Evolutionary conservation across 164 flowering plant species (phyloP), one percentile per base, ranked within the genome.

Genomic region (Vitis amurensis): DNA sequence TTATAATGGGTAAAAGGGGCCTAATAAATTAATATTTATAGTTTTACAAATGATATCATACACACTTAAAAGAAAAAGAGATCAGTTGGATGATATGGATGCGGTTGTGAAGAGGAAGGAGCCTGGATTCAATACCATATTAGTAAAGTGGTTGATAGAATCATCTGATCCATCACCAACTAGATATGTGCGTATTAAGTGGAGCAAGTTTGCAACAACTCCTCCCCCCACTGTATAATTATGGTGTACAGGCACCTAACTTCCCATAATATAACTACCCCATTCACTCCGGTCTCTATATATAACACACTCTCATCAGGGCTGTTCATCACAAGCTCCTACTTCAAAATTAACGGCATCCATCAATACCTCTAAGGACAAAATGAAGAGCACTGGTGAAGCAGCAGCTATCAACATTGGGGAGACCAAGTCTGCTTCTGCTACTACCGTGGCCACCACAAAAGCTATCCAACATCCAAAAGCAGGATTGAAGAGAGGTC

Each of bases 401-500:
- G 48, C 73, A 2, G 61, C 81, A 3, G 23, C 73, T 9, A 68
- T 77, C 60, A 50, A 67, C 14, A 58, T 76, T 44, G 49, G 55
- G 74, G 66, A 69, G 80, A 77, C 49, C 80, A 81, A 59, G 71
- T 79, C n/a, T 52, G 48, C 60, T 64, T 17, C 72, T 51, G 12
- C 51, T 47, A 58, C 68, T 1, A 51, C 59, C 23, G 14, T 60
- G 2, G 58, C 14, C 37, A 52, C 72, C n/a, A 13, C 70, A 27
- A 73, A 72, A 47, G 71, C 80, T 12, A 27, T 61, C 55, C 48
- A 59, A 16, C 53, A 29, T 11, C 61, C 47, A 23, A n/a, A 17
- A 67, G 84, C 75, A 30, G 81, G 86, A 29, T 61, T 75, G 82
- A 86, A 79, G 73, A 83, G 73, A 65, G 91, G 91, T 0, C 10